These are phyloP conservation scores for Populus ilicifolia DNA, from an alignment of 345 rosid species.

Conservation along the genomic window DNA sequence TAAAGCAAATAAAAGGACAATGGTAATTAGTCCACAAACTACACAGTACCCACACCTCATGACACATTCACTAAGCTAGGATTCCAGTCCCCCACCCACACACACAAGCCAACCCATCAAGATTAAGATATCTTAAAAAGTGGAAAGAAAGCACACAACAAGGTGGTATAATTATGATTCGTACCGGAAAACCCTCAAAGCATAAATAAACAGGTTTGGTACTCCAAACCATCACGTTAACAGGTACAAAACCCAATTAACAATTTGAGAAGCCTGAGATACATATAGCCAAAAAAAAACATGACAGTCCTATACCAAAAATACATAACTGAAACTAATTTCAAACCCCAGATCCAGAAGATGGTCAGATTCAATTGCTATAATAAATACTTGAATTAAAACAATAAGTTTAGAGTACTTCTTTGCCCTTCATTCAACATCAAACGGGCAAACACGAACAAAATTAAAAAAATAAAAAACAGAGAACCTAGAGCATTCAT, in stretches of 20 bases:
- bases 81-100: background rate
- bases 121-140: background rate
- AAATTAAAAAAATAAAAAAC: background rate
- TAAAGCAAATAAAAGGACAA: constrained; percentile 6
- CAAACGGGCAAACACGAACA: background rate
- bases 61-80: background rate
- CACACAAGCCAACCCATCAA: background rate
- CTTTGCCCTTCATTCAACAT: background rate
- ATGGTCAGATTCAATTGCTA: background rate
- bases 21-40: constrained; percentile 6
- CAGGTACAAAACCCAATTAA: background rate
- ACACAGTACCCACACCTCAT: constrained; percentile 17
- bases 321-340: background rate
- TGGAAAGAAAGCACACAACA: constrained; percentile 16
- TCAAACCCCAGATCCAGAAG: background rate
- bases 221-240: background rate
- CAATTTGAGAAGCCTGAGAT: background rate
- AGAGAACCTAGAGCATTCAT: background rate
- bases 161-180: constrained; percentile 21
- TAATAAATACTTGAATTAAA: background rate
- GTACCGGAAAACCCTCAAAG: background rate
- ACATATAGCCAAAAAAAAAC: background rate
- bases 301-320: background rate
- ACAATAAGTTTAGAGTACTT: background rate
- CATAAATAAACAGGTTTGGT: background rate